Percentiles rank a stretch among this genome's conserved stretches.
Evolutionary conservation across 495 filamentous ascomycete species (phyloP).

Genomic region (Tirmania nivea): DNA sequence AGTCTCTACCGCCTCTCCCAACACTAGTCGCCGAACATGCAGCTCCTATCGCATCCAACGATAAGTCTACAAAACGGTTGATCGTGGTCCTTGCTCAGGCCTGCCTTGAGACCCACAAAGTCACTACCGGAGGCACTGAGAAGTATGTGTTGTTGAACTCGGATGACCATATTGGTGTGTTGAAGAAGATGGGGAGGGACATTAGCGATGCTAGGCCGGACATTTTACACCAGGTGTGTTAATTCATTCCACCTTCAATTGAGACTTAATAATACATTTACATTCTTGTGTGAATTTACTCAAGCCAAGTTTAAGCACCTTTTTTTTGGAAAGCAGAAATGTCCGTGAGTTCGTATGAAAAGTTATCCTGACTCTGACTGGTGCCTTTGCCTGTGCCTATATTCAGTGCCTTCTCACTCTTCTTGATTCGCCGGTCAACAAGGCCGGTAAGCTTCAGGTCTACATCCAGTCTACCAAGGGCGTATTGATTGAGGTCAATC

Average conservation of each 20-base stretch:
- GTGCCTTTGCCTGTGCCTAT: not conserved
- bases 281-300: not conserved
- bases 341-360: too few species aligned
- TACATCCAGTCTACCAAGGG: constrained; percentile 96
- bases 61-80: constrained; percentile 72
- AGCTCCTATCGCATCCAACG: constrained; percentile 54
- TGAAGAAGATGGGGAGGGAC: constrained; percentile 98
- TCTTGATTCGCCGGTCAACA: constrained; percentile 94
- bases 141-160: constrained; percentile 94
- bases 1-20: constrained; percentile 83
- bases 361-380: not conserved
- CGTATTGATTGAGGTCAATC: constrained; percentile 91
- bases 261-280: not conserved
- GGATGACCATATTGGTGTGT: constrained; percentile 94
- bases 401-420: constrained; percentile 83
- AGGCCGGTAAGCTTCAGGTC: constrained; percentile 89
- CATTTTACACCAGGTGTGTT: constrained; percentile 86
- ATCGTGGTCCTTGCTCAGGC: constrained; percentile 95
- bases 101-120: constrained; percentile 89
- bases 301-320: constrained; percentile 1
- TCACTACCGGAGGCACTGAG: constrained; percentile 63
- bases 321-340: not conserved
- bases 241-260: not conserved
- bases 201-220: constrained; percentile 95
- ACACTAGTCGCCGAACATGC: constrained; percentile 86